These are phyloP conservation scores for Wickerhamomyces sp. DNA, from an alignment of 1,139 yeast species.

Conservation along the genomic window DNA sequence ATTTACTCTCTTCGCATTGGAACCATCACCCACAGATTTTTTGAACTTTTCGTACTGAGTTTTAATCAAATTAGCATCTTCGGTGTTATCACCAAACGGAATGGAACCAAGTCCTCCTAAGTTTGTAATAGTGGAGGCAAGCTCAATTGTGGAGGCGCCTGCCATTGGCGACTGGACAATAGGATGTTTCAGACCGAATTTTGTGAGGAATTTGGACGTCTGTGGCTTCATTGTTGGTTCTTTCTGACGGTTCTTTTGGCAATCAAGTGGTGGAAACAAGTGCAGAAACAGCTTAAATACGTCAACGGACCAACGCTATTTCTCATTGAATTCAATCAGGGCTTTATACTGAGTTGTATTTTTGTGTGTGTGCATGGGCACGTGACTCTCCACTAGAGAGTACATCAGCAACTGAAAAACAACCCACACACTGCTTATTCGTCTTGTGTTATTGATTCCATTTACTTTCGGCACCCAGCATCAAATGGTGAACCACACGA, in stretches of 20 bases:
- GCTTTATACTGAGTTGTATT: no score
- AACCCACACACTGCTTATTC: no score
- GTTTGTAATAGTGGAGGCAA: conserved; percentile 35
- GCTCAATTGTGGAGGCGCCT: conserved; percentile 38
- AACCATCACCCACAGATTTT: conserved; percentile 2
- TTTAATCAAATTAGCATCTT: conserved; percentile 9
- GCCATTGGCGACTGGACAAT: conserved; percentile 53
- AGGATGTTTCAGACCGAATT: conserved; percentile 30
- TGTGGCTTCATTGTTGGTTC: conserved; percentile 15
- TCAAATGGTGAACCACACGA: no score
- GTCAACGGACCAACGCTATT: no score
- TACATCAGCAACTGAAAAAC: no score
- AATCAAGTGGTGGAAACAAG: background rate
- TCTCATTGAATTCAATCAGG: no score
- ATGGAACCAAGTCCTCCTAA: conserved; percentile 44
- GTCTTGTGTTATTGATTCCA: no score
- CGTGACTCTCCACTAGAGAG: no score
- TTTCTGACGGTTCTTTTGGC: background rate
- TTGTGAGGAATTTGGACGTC: conserved; percentile 7
- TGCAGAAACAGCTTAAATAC: no score
- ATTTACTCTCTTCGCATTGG: conserved; percentile 27
- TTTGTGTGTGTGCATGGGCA: no score
- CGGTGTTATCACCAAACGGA: conserved; percentile 26
- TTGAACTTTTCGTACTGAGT: conserved; percentile 9
- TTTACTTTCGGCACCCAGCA: no score